Percentiles rank a stretch among this genome's conserved stretches.
phyloP scores from a whole-genome alignment of 345 rosid species.

The Populus euphratica region DNA sequence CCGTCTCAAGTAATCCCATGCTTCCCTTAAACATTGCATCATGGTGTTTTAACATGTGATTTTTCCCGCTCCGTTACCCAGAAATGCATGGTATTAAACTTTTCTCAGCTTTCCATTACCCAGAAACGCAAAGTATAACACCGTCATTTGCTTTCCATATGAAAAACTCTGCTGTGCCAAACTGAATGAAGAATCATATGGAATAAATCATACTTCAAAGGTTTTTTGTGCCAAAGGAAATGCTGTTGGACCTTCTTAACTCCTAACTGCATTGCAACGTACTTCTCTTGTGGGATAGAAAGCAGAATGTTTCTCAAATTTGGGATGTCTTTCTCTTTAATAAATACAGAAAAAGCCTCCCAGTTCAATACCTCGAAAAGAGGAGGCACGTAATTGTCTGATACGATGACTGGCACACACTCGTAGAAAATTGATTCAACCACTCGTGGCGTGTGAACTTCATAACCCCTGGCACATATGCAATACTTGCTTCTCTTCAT shows the following conservation, averaged over 20 bases:
- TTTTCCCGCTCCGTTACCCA: not conserved
- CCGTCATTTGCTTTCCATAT: conserved; percentile 37
- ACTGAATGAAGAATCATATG: conserved; percentile 82
- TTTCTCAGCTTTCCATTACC: not conserved
- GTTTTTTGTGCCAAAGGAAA: conserved; percentile 83
- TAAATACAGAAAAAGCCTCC: conserved; percentile 74
- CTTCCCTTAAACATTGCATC: not conserved
- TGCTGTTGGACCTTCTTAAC: conserved; percentile 71
- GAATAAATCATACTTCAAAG: conserved; percentile 66
- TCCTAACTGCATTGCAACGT: conserved; percentile 55
- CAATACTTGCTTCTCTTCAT: conserved; percentile 92
- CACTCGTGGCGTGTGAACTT: conserved; percentile 80
- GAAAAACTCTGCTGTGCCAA: conserved; percentile 69
- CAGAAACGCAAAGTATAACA: not conserved
- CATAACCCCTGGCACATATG: conserved; percentile 83
- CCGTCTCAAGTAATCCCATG: not conserved
- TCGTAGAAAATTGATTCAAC: conserved; percentile 73
- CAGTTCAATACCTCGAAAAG: conserved; percentile 77
- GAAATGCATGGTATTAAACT: not conserved
- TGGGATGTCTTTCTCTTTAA: conserved; percentile 64
- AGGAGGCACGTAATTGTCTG: conserved; percentile 88
- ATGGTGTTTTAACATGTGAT: not conserved
- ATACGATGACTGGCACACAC: conserved; percentile 82
- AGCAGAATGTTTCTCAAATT: conserved; percentile 64
- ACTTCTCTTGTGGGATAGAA: conserved; percentile 59